Base-by-base conservation (phyloP, 805 yeast genomes). In the Ogataea sp. region DNA sequence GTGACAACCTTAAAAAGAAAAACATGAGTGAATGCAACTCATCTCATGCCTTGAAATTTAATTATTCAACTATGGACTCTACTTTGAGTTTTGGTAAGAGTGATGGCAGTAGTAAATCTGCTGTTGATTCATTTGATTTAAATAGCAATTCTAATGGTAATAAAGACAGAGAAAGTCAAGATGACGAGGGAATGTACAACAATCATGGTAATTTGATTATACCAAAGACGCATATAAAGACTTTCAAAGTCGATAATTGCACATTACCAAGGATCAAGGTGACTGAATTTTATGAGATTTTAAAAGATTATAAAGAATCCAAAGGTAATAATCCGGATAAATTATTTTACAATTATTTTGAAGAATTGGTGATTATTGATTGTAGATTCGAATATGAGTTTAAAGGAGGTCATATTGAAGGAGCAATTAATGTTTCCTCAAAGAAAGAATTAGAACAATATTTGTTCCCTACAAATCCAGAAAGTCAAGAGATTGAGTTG, bases 351-450 rank as follows among this genome's bases (percentile, higher is more conserved):
- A 58, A 68, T 18, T 63, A 62, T 37, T 87, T 79, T 51, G 77
- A 77, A 43, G 73, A 75, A 26, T 62, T 73, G 31, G 49, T 73
- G 7, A 65, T 93, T 15, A 67, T 93, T 9, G 98, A 93, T 62
- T 88, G 97, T 56, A 75, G 98, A 39, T 93, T 93, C 55, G 86
- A 80, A 50, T 90, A 90, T 64, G 98, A 93, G 61, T 93, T 67
- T 58, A 68, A 75, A 31, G 97, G 97, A 25, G 98, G 98, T 23
- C 98, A 93, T 59, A 86, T 93, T 35, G 74, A 70, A 35, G 80
- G 83, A 35, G 95, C 97, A 7, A 50, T 84, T 39, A 93, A 90
- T 57, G 68, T 88, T 24, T 77, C 83, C 31, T 73, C 82, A 28
- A 80, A 82, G 48, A 73, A 73, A 40, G 82, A 76, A 36, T 64